Base-by-base conservation (phyloP, 2,329 filamentous ascomycete species). In the Fusarium nelsonii region DNA sequence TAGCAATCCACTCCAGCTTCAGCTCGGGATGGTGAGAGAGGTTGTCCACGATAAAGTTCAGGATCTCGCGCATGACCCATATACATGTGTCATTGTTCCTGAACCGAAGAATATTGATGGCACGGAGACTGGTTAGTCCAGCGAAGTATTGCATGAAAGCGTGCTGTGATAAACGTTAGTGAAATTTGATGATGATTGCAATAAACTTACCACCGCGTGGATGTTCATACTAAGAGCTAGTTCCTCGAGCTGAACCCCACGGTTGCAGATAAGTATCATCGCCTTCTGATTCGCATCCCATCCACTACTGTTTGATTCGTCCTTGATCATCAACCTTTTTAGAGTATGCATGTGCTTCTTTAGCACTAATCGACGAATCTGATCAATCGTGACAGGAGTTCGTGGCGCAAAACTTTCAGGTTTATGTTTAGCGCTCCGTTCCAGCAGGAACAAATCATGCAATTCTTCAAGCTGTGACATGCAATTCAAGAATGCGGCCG, bases 211-310 rank as follows among this genome's bases (percentile, higher is more conserved):
- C 70, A 89, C 81, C 8, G 83, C 80, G 41, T 80, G 77, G 54
- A 87, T 83, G 52, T 84, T 84, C 81, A 89, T 84, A 68, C 81
- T 85, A 37, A 84, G 79, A 20, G 85, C 85, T 51, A 90, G 75
- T 76, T 90, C 88, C 68, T 86, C 80, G 8, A 90, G 79, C 15
- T 77, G 71, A 45, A 75, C 79, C 2, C 85, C 88, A 26, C 79
- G 81, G 7, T 75, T 80, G 70, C 86, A 87, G 6, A 90, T 80
- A n/a, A 88, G 76, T 55, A 83, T 77, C 58, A 86, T 82, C 1
- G 85, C 83, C 74, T 85, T 87, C 44, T 84, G 81, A 58, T 90
- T 83, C 6, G 84, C 69, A 72, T 90, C 87, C 89, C 89, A 91
- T 8, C 79, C 77, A 8, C 78, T 74, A 44, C 83, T 81, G 32